These are phyloP conservation scores for Coemansia sp. DNA, from an alignment of 192 early-diverging fungal genomes.

Conservation along the genomic window DNA sequence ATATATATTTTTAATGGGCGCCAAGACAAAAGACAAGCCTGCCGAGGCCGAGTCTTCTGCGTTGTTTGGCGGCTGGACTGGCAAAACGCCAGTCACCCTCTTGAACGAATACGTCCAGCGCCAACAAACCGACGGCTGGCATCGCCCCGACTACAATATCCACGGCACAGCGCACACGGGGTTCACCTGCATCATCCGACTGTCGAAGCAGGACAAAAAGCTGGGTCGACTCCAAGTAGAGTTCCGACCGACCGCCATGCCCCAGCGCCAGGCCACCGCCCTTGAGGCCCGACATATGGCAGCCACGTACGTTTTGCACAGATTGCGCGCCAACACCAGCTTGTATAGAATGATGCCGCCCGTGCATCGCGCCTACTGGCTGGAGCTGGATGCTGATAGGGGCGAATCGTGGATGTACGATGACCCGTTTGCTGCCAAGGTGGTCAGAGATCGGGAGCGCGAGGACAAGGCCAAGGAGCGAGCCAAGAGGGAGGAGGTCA, in stretches of 20 bases:
- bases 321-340: slow-evolving; percentile 61
- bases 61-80: slow-evolving; percentile 79
- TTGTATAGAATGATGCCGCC: slow-evolving; percentile 76
- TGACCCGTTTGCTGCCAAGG: slow-evolving; percentile 76
- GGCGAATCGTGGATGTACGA: slow-evolving; percentile 58
- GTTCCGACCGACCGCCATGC: slow-evolving; percentile 11
- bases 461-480: slow-evolving; percentile 3
- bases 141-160: slow-evolving; percentile 66
- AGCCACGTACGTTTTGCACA: slow-evolving; percentile 77
- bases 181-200: slow-evolving; percentile 45
- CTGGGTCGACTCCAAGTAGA: slow-evolving; percentile 19
- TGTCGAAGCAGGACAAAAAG: slow-evolving; percentile 31
- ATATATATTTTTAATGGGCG: slow-evolving; percentile 10
- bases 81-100: slow-evolving; percentile 76
- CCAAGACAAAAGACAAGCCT: background rate
- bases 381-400: slow-evolving; percentile 52
- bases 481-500: slow-evolving; percentile 27
- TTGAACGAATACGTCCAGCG: slow-evolving; percentile 76
- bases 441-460: slow-evolving; percentile 42
- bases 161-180: slow-evolving; percentile 57
- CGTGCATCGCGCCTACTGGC: slow-evolving; percentile 70
- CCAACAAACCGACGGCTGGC: slow-evolving; percentile 62
- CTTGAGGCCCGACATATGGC: slow-evolving; percentile 66
- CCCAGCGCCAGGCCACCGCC: slow-evolving; percentile 15
- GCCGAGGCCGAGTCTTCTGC: background rate